phyloP scores from a whole-genome alignment of 768 basidiomycete genomes.

The Russula sp. region DNA sequence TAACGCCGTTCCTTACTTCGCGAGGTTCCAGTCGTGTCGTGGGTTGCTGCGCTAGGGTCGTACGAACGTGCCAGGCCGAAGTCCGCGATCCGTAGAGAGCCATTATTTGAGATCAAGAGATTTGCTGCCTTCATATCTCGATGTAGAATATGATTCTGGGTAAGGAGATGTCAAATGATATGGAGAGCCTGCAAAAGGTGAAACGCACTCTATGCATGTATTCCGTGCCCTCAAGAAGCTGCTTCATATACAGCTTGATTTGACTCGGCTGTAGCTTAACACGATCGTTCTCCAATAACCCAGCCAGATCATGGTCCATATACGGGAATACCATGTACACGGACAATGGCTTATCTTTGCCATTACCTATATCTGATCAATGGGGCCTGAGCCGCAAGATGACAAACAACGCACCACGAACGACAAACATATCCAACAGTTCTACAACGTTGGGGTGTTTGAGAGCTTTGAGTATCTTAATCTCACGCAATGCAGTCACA shows the following conservation, averaged over 20 bases:
- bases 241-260: conserved; percentile 94
- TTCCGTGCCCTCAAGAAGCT: conserved; percentile 91
- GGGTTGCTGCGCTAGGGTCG: conserved; percentile 42
- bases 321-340: conserved; percentile 99
- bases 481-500: conserved; percentile 92
- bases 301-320: conserved; percentile 99
- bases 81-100: conserved; percentile 84
- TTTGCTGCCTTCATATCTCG: conserved; percentile 99
- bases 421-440: conserved; percentile 89
- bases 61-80: conserved; percentile 90
- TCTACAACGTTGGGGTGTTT: conserved; percentile 81
- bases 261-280: conserved; percentile 77
- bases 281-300: conserved; percentile 84
- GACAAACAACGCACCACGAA: conserved; percentile 49
- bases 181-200: not conserved
- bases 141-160: conserved; percentile 90
- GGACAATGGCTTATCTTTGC: conserved; percentile 59
- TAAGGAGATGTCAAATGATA: conserved; percentile 12
- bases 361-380: conserved; percentile 41
- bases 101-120: conserved; percentile 82
- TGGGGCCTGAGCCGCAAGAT: not conserved
- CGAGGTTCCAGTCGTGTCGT: conserved; percentile 33
- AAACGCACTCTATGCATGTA: conserved; percentile 85
- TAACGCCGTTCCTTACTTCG: conserved; percentile 61
- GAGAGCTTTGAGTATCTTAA: conserved; percentile 89